Conservation (phyloP, 2,329 filamentous ascomycete genomes). For the Chalaropsis thielavioides region DNA sequence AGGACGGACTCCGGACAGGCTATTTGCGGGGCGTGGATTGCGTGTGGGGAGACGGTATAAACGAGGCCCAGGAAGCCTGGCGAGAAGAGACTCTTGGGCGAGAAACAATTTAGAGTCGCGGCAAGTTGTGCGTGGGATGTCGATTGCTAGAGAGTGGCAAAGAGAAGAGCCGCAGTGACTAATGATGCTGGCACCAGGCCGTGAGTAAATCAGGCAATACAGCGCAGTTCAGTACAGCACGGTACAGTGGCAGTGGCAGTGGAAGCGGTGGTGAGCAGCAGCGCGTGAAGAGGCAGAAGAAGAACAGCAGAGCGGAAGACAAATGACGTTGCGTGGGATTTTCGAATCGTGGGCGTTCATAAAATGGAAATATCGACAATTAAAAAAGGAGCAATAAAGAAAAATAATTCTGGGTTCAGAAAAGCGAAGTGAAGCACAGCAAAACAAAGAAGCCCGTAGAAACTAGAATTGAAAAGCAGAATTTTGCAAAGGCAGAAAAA, state of each 20-base stretch:
- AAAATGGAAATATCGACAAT: conserved; percentile 1
- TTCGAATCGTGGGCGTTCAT: background rate
- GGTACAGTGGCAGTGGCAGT: background rate
- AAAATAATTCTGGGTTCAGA: conserved; percentile 18
- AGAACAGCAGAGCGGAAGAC: background rate
- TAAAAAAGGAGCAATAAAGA: background rate
- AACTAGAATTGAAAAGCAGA: background rate
- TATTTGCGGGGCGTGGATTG: too few species aligned
- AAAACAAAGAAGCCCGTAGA: conserved; percentile 1
- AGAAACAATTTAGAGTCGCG: background rate
- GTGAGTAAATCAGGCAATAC: background rate
- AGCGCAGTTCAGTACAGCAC: too few species aligned
- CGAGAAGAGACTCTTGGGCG: too few species aligned
- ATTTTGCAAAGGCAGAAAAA: background rate
- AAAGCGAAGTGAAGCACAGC: conserved; percentile 14
- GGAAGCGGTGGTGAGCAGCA: background rate
- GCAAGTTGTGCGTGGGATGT: background rate
- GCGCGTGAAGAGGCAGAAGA: background rate
- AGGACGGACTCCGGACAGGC: too few species aligned
- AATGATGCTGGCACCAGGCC: background rate
- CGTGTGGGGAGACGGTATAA: too few species aligned
- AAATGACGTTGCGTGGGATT: conserved; percentile 3
- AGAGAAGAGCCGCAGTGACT: too few species aligned
- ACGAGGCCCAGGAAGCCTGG: too few species aligned
- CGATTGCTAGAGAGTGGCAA: background rate